Evolutionary conservation across 495 filamentous ascomycete species (phyloP).

Genomic region (Pseudotulostoma volvatum): DNA sequence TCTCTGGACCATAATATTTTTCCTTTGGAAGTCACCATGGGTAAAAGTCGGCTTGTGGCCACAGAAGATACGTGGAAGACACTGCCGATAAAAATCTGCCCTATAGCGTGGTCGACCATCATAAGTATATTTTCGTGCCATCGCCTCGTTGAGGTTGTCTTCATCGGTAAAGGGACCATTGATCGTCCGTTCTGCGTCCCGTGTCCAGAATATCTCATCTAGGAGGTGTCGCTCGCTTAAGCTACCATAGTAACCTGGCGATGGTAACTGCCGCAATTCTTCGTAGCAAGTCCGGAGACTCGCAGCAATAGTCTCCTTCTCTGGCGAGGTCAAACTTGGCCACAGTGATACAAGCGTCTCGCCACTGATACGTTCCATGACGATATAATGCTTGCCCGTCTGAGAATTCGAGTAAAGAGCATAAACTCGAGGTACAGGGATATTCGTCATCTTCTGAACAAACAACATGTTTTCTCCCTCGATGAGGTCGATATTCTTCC

Average conservation of each 20-base stretch:
- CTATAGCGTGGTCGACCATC: conserved; percentile 9
- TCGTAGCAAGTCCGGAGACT: conserved; percentile 16
- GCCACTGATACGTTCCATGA: conserved; percentile 23
- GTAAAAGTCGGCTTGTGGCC: conserved; percentile 7
- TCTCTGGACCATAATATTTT: conserved; percentile 11
- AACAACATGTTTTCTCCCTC: conserved; percentile 28
- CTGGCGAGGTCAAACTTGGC: conserved; percentile 10
- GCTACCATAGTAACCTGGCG: conserved; percentile 16
- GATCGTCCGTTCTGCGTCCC: conserved; percentile 6
- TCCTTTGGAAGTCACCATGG: conserved; percentile 12
- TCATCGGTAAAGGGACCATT: conserved; percentile 20
- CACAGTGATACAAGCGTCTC: conserved; percentile 17
- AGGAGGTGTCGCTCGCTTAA: conserved; percentile 15
- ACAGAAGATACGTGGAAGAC: conserved; percentile 12
- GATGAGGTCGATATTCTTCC: conserved; percentile 11
- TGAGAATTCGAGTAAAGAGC: conserved; percentile 16
- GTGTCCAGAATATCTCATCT: conserved; percentile 17
- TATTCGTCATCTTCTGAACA: conserved; percentile 14
- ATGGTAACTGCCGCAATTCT: conserved; percentile 18
- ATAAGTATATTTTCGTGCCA: conserved; percentile 13
- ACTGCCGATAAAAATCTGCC: conserved; percentile 18
- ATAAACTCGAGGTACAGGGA: conserved; percentile 21
- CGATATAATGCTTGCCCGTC: conserved; percentile 17
- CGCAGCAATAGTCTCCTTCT: conserved; percentile 16
- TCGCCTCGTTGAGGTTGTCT: conserved; percentile 15